Conservation (phyloP, 192 early-diverging fungal genomes). For the Coemansia sp. region DNA sequence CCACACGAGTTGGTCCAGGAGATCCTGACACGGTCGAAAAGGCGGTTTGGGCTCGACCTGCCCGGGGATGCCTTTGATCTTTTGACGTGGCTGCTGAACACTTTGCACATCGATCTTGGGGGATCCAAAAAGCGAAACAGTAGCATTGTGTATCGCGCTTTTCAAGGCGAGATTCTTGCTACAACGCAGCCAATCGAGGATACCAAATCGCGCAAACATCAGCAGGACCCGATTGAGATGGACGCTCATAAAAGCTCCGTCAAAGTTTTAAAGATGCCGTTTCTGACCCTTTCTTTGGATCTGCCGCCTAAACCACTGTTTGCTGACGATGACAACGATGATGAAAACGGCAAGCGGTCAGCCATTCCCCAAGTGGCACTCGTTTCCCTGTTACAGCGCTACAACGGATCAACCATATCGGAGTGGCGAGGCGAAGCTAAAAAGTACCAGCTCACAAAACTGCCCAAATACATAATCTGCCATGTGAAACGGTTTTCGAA, state of each 20-base stretch:
- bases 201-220: slow-evolving; percentile 24
- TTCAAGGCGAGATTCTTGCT: slow-evolving; percentile 83
- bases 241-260: slow-evolving; percentile 25
- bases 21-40: slow-evolving; percentile 76
- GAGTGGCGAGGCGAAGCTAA: slow-evolving; percentile 59
- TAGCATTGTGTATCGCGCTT: slow-evolving; percentile 78
- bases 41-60: slow-evolving; percentile 73
- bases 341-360: slow-evolving; percentile 28
- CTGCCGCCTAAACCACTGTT: slow-evolving; percentile 90
- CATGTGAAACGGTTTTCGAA: slow-evolving; percentile 90
- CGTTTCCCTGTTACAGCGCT: slow-evolving; percentile 77
- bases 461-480: slow-evolving; percentile 88
- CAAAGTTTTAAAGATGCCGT: slow-evolving; percentile 56
- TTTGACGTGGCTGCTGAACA: slow-evolving; percentile 89
- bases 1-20: slow-evolving; percentile 97
- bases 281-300: slow-evolving; percentile 86
- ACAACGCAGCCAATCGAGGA: slow-evolving; percentile 65
- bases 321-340: slow-evolving; percentile 76
- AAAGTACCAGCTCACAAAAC: slow-evolving; percentile 68
- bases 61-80: slow-evolving; percentile 88
- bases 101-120: slow-evolving; percentile 81
- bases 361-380: slow-evolving; percentile 90
- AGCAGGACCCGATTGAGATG: slow-evolving; percentile 19
- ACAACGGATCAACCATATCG: slow-evolving; percentile 68
- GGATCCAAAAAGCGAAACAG: slow-evolving; percentile 72